These are phyloP conservation scores for Yarrowia phangngaensis DNA, from an alignment of 805 yeast genomes.

Conservation along the genomic window DNA sequence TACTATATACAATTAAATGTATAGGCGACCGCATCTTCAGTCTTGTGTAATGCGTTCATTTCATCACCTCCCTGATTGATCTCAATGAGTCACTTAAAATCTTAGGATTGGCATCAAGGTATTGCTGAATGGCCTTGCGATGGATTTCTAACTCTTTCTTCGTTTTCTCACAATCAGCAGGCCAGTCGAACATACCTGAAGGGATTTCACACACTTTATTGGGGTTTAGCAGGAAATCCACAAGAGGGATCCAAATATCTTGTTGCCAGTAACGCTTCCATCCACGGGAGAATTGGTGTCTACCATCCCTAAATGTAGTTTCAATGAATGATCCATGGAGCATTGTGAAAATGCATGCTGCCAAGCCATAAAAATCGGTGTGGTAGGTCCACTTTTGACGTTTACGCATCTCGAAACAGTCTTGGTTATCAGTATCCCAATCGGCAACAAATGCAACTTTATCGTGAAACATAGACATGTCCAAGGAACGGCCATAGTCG, in stretches of 20 bases:
- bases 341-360: constrained; percentile 66
- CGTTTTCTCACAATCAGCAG: constrained; percentile 11
- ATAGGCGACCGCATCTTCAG: constrained; percentile 9
- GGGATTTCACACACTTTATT: constrained; percentile 30
- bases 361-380: constrained; percentile 80
- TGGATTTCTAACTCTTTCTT: constrained; percentile 8
- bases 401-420: constrained; percentile 65
- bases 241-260: constrained; percentile 65
- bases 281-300: constrained; percentile 43
- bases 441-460: constrained; percentile 54
- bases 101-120: constrained; percentile 19
- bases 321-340: constrained; percentile 66
- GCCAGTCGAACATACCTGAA: constrained; percentile 7
- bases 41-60: background rate
- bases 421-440: constrained; percentile 62
- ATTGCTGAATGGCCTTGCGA: constrained; percentile 2
- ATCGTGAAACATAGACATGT: constrained; percentile 52
- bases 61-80: constrained; percentile 16
- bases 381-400: constrained; percentile 68
- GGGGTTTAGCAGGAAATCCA: constrained; percentile 62
- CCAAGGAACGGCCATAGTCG: constrained; percentile 81
- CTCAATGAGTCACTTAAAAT: constrained; percentile 13
- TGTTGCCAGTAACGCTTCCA: constrained; percentile 74
- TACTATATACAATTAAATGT: constrained; percentile 26
- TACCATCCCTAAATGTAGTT: constrained; percentile 37